Evolutionary conservation across 345 rosid genomes (phyloP).

Genomic region (Populus pruinosa): DNA sequence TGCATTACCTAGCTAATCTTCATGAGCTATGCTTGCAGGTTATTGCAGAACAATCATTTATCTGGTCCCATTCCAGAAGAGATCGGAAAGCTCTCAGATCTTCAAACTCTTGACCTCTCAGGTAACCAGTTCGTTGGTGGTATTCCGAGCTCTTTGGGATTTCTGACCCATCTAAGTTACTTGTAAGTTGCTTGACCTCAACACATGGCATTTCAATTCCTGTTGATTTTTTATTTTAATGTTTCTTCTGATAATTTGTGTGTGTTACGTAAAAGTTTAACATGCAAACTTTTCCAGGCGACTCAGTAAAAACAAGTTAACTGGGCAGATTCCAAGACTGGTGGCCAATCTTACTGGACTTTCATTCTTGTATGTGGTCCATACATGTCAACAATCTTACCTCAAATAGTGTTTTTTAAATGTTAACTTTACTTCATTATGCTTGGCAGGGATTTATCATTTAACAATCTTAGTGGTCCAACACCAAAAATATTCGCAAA

Average conservation of each 20-base stretch:
- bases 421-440: background rate
- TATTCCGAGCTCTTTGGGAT: conserved; percentile 82
- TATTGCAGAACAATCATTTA: conserved; percentile 63
- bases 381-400: background rate
- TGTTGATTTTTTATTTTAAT: background rate
- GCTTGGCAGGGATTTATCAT: conserved; percentile 72
- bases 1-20: background rate
- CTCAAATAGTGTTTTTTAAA: background rate
- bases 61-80: conserved; percentile 66
- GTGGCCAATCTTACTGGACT: conserved; percentile 88
- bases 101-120: conserved; percentile 83
- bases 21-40: conserved; percentile 30
- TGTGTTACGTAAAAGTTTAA: conserved; percentile 22
- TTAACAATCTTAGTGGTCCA: conserved; percentile 89
- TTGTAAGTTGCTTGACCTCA: conserved; percentile 60
- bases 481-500: conserved; percentile 81
- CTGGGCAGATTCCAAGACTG: conserved; percentile 65
- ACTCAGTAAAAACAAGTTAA: conserved; percentile 68
- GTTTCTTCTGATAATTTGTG: conserved; percentile 9
- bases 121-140: conserved; percentile 70
- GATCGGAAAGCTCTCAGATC: conserved; percentile 65
- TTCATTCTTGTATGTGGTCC: conserved; percentile 67
- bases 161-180: conserved; percentile 65
- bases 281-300: conserved; percentile 52
- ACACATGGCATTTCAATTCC: background rate